Evolutionary conservation across 805 yeast species (phyloP).

Genomic region (Spathaspora gorwiae): DNA sequence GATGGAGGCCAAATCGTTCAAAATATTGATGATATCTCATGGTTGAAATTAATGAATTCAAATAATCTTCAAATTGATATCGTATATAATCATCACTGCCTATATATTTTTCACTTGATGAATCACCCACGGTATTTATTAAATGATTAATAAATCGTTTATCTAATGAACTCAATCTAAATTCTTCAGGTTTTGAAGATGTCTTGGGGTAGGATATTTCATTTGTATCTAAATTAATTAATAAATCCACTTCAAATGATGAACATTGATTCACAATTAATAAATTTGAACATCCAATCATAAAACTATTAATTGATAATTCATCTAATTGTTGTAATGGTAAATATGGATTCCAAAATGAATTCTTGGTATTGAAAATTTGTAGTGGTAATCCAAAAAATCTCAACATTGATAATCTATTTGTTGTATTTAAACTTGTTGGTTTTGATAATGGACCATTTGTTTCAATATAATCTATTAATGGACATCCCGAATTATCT

Average conservation of each 20-base stretch:
- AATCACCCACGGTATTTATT: conserved; percentile 39
- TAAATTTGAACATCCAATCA: conserved; percentile 87
- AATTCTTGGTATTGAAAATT: conserved; percentile 73
- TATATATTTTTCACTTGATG: conserved; percentile 28
- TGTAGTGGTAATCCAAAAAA: conserved; percentile 88
- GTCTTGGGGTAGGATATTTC: conserved; percentile 41
- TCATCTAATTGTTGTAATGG: conserved; percentile 88
- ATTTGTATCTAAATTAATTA: conserved; percentile 66
- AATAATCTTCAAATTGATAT: conserved; percentile 84
- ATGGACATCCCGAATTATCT: conserved; percentile 77
- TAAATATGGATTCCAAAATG: conserved; percentile 88
- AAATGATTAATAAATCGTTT: conserved; percentile 69
- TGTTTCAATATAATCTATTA: conserved; percentile 48
- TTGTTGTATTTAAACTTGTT: conserved; percentile 68
- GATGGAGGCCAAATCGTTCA: conserved; percentile 29
- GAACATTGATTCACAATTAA: conserved; percentile 63
- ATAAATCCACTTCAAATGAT: conserved; percentile 57
- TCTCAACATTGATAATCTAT: conserved; percentile 67
- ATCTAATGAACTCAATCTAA: conserved; percentile 45
- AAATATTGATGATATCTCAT: conserved; percentile 65
- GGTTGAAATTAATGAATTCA: conserved; percentile 68
- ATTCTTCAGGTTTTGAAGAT: conserved; percentile 21
- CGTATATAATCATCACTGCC: conserved; percentile 79
- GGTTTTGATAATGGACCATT: conserved; percentile 52
- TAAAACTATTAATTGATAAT: conserved; percentile 58